Base-by-base conservation (phyloP, 192 early-diverging fungal genomes). In the Coemansia sp. region DNA sequence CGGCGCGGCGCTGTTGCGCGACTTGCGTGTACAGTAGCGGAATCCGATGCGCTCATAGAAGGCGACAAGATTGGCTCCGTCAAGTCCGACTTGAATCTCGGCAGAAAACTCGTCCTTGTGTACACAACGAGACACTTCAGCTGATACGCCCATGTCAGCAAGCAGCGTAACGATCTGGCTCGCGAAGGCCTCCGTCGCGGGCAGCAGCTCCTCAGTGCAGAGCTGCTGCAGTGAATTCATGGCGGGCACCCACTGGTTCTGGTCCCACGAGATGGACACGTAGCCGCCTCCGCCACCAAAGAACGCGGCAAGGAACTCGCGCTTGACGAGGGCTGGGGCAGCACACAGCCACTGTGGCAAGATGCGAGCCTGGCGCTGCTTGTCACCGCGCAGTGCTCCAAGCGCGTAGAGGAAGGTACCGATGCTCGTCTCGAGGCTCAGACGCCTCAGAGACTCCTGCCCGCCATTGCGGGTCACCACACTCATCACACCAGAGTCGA, bases 21-120 rank as follows among this genome's bases (percentile, higher is more conserved):
- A 24, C 53, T 72, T 72, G 27, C 39, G 20, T 45, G 70, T 64
- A 36, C 56, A 46, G 51, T 72, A 72, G 24, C 70, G 70, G 27
- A 60, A 72, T 10, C 70, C 70, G 31, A 72, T 64, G 32, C 64
- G 70, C 64, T 72, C 70, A n/a, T 66, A 72, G 64, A 72, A 72
- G 9, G 70, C 70, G 9, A 66, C 27, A 12, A 72, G 42, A 19
- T 60, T 66, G 31, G 11, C 55, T 20, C 3, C 53, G 15, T 22
- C 31, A 19, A 45, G 55, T 0, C 5, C 55, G 17, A 72, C 38
- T 13, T 72, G 63, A 34, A 72, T 13, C 38, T 22, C 46, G 13
- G 5, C 48, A 34, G 51, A 56, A 29, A 29, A 27, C 24, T 55
- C 24, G 27, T 2, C 19, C 1, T 40, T 34, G 27, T 27, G 15